Base-by-base conservation (phyloP, 257 asterid species). In the Rehmannia glutinosa region DNA sequence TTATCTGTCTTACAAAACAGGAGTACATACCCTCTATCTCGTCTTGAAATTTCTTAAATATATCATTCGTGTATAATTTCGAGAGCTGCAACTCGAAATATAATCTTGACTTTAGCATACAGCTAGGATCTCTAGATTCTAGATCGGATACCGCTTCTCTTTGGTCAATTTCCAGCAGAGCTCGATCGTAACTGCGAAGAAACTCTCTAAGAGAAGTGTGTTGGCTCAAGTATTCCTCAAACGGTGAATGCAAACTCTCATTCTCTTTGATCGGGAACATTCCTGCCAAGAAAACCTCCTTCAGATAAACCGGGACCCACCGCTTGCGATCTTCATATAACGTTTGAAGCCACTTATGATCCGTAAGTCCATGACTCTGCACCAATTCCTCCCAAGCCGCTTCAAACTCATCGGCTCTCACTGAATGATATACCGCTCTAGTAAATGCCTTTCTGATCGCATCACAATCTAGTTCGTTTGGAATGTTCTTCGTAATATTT, bases 281-380 rank as follows among this genome's bases (percentile, higher is more conserved):
- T 33, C 82, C 85, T 15, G 80, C 85, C 58, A 80, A 72, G 41
- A 81, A 84, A 13, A 69, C 74, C 38, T 80, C 85, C 73, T 82
- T 86, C 60, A 80, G 65, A 67, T 83, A 80, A 39, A 72, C 85
- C 1, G 85, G 90, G n/a, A 71, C 88, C 90, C 88, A 86, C n/a
- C 57, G 45, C 51, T 77, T 81, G 9, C 93, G 82, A 69, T 81
- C 83, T 66, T 83, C 86, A 46, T 81, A 75, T 27, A 83, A 73
- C 20, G 33, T 70, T 60, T 69, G 80, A 49, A 83, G 56, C 88
- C 83, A 83, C 51, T 75, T 47, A 46, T 73, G 73, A 69, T 69
- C 65, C 42, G 28, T 23, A 43, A 83, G 56, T 27, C 76, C 77
- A 69, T 81, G 20, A 51, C 49, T 62, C 23, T 68, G 76, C 62